Base-by-base conservation (phyloP, 805 yeast species). In the Tetrapisispora phaffii region DNA sequence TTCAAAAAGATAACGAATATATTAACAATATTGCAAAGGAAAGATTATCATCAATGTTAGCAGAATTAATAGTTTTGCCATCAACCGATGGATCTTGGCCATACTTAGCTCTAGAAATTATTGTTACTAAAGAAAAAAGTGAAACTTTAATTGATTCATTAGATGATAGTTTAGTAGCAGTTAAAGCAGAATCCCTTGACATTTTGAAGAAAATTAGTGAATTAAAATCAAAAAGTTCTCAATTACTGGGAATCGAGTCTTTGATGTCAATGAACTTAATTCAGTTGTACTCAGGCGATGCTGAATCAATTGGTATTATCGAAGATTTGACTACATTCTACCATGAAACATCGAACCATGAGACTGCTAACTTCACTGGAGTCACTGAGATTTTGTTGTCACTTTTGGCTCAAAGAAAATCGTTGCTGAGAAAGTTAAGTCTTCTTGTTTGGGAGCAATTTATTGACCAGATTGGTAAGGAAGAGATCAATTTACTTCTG, bases 231-330 rank as follows among this genome's bases (percentile, higher is more conserved):
- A 66, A 50, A 22, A 55, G 51, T 34, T 48, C 63, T 0, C 75
- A 77, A 52, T 59, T 80, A 49, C 67, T 68, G 47, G 82, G 87
- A 36, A 82, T 90, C 56, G 94, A 87, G 61, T 66, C 85, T 32
- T 67, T 90, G 38, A 76, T 85, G 46, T 82, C 96, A 0, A 77
- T 85, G 74, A 81, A 82, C 3, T 63, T 88, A 20, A 58, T 90
- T 13, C 95, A 87, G 60, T 70, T 89, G 29, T 88, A 80, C 57
- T 68, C 79, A 44, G 94, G 89, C 21, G 87, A 74, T 43, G 60
- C 79, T 6, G 97, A 90, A 48, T 81, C 95, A 0, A 76, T 84
- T 7, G 70, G 77, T 29, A 79, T 86, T 16, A 68, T 90, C 32
- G 80, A 78, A 23, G 97, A 90, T 58, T 64, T 90, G 41, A 50